Conservation (phyloP, 2,329 filamentous ascomycete species). For the Clarireedia paspali region DNA sequence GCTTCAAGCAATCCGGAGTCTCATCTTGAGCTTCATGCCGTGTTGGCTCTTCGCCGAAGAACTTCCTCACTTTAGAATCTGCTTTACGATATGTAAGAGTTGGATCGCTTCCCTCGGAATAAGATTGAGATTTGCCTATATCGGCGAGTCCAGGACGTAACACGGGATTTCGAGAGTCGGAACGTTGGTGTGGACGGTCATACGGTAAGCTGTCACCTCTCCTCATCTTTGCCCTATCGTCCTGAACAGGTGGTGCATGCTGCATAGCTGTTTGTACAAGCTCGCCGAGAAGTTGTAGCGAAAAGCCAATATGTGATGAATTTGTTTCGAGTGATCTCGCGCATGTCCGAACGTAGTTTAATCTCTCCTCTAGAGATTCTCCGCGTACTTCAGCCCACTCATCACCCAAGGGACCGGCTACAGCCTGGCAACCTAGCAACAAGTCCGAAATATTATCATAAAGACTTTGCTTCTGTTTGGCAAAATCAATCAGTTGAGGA, state of each 20-base stretch:
- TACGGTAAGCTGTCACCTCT: slow-evolving; percentile 52
- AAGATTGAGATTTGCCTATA: slow-evolving; percentile 47
- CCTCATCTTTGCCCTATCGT: slow-evolving; percentile 41
- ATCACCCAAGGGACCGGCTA: slow-evolving; percentile 85
- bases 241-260: slow-evolving; percentile 28
- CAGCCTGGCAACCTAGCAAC: slow-evolving; percentile 76
- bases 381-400: slow-evolving; percentile 94
- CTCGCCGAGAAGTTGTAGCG: slow-evolving; percentile 79
- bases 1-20: slow-evolving; percentile 71
- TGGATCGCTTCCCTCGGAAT: slow-evolving; percentile 40
- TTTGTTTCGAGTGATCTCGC: slow-evolving; percentile 77
- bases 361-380: slow-evolving; percentile 77
- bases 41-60: slow-evolving; percentile 56
- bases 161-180: slow-evolving; percentile 40
- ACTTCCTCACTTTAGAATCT: slow-evolving; percentile 56
- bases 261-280: slow-evolving; percentile 56
- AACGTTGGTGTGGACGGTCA: slow-evolving; percentile 46
- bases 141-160: slow-evolving; percentile 23
- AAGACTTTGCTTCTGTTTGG: slow-evolving; percentile 81
- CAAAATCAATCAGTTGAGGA: slow-evolving; percentile 80
- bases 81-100: slow-evolving; percentile 49
- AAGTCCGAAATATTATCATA: slow-evolving; percentile 93
- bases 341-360: slow-evolving; percentile 72
- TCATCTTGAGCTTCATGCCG: slow-evolving; percentile 51
- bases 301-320: slow-evolving; percentile 80